These are phyloP conservation scores for Bathelium albidoporum DNA, from an alignment of 495 filamentous ascomycete genomes.

Conservation along the genomic window DNA sequence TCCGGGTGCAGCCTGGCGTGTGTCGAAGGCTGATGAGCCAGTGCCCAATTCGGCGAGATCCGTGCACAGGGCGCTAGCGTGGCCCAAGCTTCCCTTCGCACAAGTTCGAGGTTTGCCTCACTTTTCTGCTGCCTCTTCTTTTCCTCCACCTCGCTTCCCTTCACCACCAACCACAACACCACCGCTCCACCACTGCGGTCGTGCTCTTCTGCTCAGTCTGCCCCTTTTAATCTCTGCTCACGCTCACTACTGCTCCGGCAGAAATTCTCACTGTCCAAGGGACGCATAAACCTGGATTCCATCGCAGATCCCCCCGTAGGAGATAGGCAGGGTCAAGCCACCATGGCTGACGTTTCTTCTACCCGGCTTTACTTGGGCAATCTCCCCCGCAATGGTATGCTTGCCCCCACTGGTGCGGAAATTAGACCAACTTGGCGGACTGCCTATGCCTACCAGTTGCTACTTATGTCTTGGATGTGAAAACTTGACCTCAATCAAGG, in stretches of 20 bases:
- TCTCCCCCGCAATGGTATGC: conserved; percentile 90
- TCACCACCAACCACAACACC: background rate
- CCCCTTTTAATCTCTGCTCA: background rate
- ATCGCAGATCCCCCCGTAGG: background rate
- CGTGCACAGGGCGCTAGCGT: background rate
- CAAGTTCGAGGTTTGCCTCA: background rate
- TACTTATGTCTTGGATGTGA: conserved; percentile 9
- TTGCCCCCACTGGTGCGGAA: conserved; percentile 24
- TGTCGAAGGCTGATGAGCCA: background rate
- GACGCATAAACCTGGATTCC: background rate
- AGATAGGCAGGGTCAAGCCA: background rate
- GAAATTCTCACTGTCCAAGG: background rate
- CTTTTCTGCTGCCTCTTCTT: background rate
- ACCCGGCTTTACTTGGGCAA: conserved; percentile 97
- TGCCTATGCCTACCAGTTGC: background rate
- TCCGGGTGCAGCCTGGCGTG: background rate
- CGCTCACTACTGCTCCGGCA: background rate
- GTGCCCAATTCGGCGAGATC: background rate
- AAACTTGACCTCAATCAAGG: background rate
- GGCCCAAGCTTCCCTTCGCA: background rate
- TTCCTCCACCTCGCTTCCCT: background rate
- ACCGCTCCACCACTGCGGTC: background rate
- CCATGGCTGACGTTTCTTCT: conserved; percentile 58
- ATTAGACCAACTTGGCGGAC: background rate
- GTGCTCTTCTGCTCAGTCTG: background rate